Evolutionary conservation across 169 alveolate species (phyloP).

Genomic region (Plasmodium gaboni): DNA sequence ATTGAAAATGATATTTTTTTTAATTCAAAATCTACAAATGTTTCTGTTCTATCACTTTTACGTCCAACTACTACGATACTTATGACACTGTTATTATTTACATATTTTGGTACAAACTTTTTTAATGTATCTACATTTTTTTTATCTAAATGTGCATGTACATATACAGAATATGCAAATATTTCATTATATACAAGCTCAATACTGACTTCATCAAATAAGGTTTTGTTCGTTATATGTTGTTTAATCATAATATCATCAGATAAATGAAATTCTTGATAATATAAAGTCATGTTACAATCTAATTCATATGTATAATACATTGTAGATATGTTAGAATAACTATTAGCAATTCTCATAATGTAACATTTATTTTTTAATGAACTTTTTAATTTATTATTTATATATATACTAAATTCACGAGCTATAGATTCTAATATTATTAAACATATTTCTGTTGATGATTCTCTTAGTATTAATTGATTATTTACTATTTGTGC

Average conservation of each 20-base stretch:
- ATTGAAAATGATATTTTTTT: conserved; percentile 22
- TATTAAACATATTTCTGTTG: conserved; percentile 50
- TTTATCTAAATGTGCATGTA: conserved; percentile 13
- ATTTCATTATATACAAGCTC: conserved; percentile 27
- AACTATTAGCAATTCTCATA: conserved; percentile 23
- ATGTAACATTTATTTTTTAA: conserved; percentile 14
- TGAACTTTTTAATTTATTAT: conserved; percentile 4
- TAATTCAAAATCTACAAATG: background rate
- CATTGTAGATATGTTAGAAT: conserved; percentile 53
- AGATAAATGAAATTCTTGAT: conserved; percentile 4
- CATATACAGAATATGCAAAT: conserved; percentile 18
- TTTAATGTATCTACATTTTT: background rate
- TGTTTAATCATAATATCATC: conserved; percentile 22
- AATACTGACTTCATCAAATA: conserved; percentile 40
- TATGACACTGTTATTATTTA: conserved; percentile 10
- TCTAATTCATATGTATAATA: conserved; percentile 58
- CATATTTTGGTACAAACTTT: conserved; percentile 9
- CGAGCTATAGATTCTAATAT: conserved; percentile 34
- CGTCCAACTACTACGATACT: conserved; percentile 28
- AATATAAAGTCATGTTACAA: conserved; percentile 48
- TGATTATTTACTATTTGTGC: conserved; percentile 28
- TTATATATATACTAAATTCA: conserved; percentile 26
- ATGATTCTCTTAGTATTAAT: conserved; percentile 39
- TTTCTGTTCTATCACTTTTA: conserved; percentile 12
- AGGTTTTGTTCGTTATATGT: conserved; percentile 18